phyloP scores from a whole-genome alignment of 2,329 filamentous ascomycete species.

The Trichoderma sp. region DNA sequence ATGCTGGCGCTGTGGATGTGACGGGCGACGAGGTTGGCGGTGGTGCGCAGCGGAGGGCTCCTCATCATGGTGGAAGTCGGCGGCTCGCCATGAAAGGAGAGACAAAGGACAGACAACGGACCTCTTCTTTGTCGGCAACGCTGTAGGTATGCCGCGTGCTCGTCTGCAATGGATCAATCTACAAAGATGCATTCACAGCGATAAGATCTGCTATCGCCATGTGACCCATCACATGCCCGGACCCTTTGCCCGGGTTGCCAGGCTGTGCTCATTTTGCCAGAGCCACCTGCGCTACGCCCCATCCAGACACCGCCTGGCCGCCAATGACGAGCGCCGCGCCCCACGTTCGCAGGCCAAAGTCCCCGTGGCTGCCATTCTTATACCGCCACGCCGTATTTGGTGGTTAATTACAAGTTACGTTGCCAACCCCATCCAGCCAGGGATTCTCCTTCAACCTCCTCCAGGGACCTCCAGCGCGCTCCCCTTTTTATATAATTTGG shows the following conservation, averaged over 20 bases:
- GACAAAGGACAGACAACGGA: too few relatives aligned
- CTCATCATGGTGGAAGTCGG: slow-evolving; percentile 42
- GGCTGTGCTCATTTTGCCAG: neutral
- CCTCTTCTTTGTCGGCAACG: neutral
- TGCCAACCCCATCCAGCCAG: slow-evolving; percentile 22
- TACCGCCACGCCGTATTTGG: slow-evolving; percentile 29
- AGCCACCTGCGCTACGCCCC: slow-evolving; percentile 5
- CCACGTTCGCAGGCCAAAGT: slow-evolving; percentile 18
- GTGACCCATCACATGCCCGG: slow-evolving; percentile 33
- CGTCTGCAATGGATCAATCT: too few relatives aligned
- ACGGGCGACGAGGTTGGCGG: slow-evolving; percentile 38
- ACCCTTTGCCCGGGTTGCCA: neutral
- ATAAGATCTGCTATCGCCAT: slow-evolving; percentile 32
- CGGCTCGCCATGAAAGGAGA: slow-evolving; percentile 3
- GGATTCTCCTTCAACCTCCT: slow-evolving; percentile 25
- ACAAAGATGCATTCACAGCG: neutral
- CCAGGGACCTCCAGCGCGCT: neutral
- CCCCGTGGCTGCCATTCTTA: slow-evolving; percentile 15
- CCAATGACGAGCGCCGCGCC: slow-evolving; percentile 8
- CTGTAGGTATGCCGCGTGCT: neutral
- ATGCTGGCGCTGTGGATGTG: slow-evolving; percentile 39
- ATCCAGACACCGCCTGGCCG: slow-evolving; percentile 23
- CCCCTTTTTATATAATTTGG: slow-evolving; percentile 24
- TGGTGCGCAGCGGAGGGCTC: slow-evolving; percentile 40
- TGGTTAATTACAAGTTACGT: slow-evolving; percentile 28